These are phyloP conservation scores for Discostella stelligera DNA, from an alignment of 352 stramenopile genomes.

Conservation along the genomic window DNA sequence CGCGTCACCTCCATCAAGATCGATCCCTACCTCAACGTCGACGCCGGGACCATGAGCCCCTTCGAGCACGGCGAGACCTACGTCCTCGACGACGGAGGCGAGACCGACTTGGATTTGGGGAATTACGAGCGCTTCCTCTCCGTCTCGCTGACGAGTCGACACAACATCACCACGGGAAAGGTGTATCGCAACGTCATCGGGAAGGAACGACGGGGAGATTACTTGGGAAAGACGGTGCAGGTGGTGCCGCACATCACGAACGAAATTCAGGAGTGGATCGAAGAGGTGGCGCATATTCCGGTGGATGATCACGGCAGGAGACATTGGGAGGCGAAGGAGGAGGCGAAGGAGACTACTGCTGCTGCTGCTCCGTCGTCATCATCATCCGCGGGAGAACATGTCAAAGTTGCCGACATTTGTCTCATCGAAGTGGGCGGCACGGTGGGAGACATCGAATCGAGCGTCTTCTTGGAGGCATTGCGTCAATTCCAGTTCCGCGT, in stretches of 20 bases:
- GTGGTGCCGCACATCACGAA: constrained; percentile 86
- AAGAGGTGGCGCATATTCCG: constrained; percentile 93
- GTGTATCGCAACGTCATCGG: constrained; percentile 95
- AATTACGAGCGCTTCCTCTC: constrained; percentile 99
- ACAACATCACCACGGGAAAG: constrained; percentile 99
- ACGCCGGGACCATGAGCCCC: constrained; percentile 96
- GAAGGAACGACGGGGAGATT: constrained; percentile 94
- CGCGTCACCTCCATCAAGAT: constrained; percentile 95
- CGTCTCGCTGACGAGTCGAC: constrained; percentile 91
- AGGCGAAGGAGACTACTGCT: constrained; percentile 15
- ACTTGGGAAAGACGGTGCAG: constrained; percentile 98
- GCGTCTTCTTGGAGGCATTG: constrained; percentile 98
- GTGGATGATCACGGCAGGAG: constrained; percentile 84
- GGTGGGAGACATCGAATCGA: constrained; percentile 99
- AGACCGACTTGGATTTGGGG: constrained; percentile 95
- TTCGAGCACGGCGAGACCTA: constrained; percentile 83
- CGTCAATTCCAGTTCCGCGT: constrained; percentile 99
- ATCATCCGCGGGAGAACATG: not conserved
- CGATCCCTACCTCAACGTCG: constrained; percentile 90
- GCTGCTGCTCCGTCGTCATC: constrained; percentile 46
- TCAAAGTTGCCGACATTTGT: constrained; percentile 90
- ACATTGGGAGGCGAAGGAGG: constrained; percentile 56
- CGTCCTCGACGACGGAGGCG: constrained; percentile 96
- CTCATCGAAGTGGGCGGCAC: constrained; percentile 99
- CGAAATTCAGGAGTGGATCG: constrained; percentile 96